Conservation (phyloP, 163 green algal genomes). For the Scenedesmus sp. region DNA sequence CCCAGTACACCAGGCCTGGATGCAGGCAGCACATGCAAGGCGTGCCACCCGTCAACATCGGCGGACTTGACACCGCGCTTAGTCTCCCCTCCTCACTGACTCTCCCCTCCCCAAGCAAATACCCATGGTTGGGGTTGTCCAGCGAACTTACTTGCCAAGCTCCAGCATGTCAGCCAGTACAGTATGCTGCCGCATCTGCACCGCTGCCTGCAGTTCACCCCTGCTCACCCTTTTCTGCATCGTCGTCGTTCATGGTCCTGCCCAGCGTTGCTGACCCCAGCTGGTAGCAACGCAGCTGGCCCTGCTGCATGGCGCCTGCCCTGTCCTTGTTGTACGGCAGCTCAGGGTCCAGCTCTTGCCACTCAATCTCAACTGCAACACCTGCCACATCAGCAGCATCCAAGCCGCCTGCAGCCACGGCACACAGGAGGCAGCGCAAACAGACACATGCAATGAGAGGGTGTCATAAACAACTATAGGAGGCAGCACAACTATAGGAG, state of each 20-base stretch:
- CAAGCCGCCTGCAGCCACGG: not conserved
- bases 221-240: slow-evolving; percentile 68
- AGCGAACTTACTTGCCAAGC: too few relatives aligned
- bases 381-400: not conserved
- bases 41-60: too few relatives aligned
- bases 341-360: slow-evolving; percentile 78
- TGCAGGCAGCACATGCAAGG: not conserved
- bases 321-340: slow-evolving; percentile 80
- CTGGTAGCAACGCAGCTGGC: slow-evolving; percentile 63
- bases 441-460: not conserved
- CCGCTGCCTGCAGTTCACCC: not conserved
- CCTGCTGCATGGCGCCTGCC: slow-evolving; percentile 50
- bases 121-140: too few relatives aligned
- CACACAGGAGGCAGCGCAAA: not conserved
- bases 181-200: too few relatives aligned
- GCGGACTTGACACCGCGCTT: too few relatives aligned
- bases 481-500: too few relatives aligned
- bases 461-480: not conserved
- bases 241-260: slow-evolving; percentile 69
- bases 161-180: too few relatives aligned
- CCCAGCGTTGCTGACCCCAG: slow-evolving; percentile 74
- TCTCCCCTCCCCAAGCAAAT: too few relatives aligned
- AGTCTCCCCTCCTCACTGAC: too few relatives aligned
- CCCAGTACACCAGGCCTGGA: slow-evolving; percentile 71
- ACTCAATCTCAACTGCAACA: slow-evolving; percentile 57